Conservation (phyloP, 139 green algal species). For the Picochlorum sp. region DNA sequence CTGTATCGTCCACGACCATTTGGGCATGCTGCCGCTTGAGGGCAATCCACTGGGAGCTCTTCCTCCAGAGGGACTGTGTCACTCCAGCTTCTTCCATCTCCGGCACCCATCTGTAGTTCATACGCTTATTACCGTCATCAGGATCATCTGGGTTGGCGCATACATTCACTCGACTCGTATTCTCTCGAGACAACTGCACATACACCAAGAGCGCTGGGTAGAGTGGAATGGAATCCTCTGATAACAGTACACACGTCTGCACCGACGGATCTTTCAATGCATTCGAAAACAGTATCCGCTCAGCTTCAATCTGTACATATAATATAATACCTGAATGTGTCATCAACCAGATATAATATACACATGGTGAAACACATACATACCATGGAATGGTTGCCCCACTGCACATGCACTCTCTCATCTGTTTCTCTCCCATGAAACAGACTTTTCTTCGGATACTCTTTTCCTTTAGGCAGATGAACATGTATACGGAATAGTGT, state of each 20-base stretch:
- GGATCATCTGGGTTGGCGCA: slow-evolving; percentile 13
- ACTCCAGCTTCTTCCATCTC: slow-evolving; percentile 8
- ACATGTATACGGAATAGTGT: slow-evolving; percentile 27
- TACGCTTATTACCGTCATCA: neutral
- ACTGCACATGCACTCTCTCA: slow-evolving; percentile 5
- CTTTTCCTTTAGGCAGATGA: slow-evolving; percentile 17
- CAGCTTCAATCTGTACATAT: slow-evolving; percentile 12
- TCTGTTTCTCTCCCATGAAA: slow-evolving; percentile 23
- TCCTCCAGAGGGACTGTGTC: slow-evolving; percentile 15
- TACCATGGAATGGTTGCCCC: slow-evolving; percentile 26
- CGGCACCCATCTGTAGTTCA: neutral
- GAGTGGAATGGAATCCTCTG: slow-evolving; percentile 30
- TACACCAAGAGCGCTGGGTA: slow-evolving; percentile 25
- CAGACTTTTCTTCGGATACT: slow-evolving; percentile 11
- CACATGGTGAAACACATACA: neutral
- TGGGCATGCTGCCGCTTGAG: slow-evolving; percentile 21
- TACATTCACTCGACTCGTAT: slow-evolving; percentile 25
- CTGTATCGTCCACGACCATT: slow-evolving; percentile 13
- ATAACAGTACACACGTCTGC: slow-evolving; percentile 32
- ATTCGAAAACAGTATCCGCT: slow-evolving; percentile 22
- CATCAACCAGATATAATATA: too few relatives aligned
- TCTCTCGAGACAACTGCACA: slow-evolving; percentile 23
- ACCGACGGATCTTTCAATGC: slow-evolving; percentile 36
- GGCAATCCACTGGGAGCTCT: slow-evolving; percentile 22
- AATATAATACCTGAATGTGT: too few relatives aligned